Evolutionary conservation across 2,329 filamentous ascomycete genomes (phyloP).

Genomic region (Penicillium sp.): DNA sequence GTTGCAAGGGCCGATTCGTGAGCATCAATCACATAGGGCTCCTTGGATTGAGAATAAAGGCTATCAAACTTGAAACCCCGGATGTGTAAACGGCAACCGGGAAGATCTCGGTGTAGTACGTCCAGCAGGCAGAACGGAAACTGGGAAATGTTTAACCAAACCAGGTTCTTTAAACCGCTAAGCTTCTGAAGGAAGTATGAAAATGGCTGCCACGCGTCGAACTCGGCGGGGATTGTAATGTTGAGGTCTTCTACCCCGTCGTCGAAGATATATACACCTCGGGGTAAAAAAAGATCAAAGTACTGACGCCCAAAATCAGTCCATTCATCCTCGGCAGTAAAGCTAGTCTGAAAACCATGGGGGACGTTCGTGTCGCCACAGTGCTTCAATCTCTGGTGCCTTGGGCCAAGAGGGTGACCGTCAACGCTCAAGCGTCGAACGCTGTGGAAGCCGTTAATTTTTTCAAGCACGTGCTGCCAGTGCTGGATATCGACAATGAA

Average conservation of each 20-base stretch:
- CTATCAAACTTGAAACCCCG: neutral
- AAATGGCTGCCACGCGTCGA: neutral
- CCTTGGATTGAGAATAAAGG: neutral
- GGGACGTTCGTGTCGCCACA: neutral
- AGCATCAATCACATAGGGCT: neutral
- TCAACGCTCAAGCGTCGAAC: neutral
- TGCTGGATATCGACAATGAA: neutral
- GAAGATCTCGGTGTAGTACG: neutral
- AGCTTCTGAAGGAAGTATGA: neutral
- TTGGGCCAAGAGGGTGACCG: neutral
- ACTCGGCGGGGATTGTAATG: neutral
- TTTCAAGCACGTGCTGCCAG: neutral
- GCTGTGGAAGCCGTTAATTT: neutral
- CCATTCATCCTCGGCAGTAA: neutral
- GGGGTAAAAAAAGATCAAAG: too few relatives aligned
- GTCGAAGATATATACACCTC: too few relatives aligned
- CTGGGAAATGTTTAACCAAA: neutral
- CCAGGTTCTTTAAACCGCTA: neutral
- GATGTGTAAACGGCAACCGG: neutral
- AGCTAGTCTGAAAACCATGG: neutral
- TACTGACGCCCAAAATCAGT: too few relatives aligned
- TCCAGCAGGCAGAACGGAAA: neutral
- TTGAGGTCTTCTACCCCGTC: neutral
- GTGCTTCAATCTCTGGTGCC: neutral
- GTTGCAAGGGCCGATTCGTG: neutral